Evolutionary conservation across 2,329 filamentous ascomycete genomes (phyloP).

Genomic region (Podosphaera aphanis): DNA sequence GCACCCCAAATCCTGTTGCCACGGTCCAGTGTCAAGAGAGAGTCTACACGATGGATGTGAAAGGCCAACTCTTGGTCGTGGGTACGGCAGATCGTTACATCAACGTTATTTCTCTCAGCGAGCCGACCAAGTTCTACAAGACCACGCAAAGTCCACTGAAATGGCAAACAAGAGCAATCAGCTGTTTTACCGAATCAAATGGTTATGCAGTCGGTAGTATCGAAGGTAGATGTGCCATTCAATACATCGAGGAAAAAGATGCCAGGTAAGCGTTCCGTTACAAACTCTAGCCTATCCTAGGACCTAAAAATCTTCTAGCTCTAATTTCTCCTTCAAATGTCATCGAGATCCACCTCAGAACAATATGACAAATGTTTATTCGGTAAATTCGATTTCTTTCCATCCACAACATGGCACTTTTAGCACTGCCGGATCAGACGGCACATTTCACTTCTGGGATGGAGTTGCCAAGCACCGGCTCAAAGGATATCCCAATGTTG

Average conservation of each 20-base stretch:
- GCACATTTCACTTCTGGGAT: conserved; percentile 94
- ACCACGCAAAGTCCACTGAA: conserved; percentile 87
- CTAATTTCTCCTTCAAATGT: conserved; percentile 98
- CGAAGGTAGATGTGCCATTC: conserved; percentile 89
- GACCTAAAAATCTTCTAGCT: conserved; percentile 21
- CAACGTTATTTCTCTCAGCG: conserved; percentile 76
- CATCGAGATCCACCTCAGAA: conserved; percentile 60
- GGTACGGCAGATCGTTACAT: conserved; percentile 91
- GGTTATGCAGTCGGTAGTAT: conserved; percentile 93
- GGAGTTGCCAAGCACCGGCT: conserved; percentile 73
- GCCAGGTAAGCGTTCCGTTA: conserved; percentile 30
- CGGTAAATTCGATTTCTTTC: conserved; percentile 94
- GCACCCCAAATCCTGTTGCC: conserved; percentile 39
- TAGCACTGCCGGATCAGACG: conserved; percentile 83
- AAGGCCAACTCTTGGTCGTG: conserved; percentile 68
- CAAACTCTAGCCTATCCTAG: neutral
- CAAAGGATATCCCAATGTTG: conserved; percentile 68
- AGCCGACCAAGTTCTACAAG: conserved; percentile 85
- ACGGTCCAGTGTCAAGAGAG: conserved; percentile 48
- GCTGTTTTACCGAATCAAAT: conserved; percentile 76
- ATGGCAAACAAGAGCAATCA: conserved; percentile 90
- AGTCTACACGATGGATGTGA: conserved; percentile 79
- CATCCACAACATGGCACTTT: conserved; percentile 96
- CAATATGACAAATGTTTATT: conserved; percentile 71
- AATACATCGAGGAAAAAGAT: conserved; percentile 95